Evolutionary conservation across 768 basidiomycete species (phyloP).

Genomic region (Leccinum variicolor): DNA sequence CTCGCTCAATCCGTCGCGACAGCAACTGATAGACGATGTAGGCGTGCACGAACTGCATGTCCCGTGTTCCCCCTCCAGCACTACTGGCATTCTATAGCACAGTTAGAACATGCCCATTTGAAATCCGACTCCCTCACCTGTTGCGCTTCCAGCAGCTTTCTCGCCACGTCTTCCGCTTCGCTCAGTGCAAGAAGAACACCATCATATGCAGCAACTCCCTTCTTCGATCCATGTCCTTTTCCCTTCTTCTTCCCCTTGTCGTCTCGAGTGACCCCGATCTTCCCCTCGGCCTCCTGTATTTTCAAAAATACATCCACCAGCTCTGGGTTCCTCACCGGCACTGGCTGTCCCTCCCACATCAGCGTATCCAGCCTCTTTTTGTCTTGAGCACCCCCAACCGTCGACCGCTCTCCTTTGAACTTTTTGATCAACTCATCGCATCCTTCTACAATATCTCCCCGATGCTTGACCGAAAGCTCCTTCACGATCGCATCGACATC

Average conservation of each 20-base stretch:
- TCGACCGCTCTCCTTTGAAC: conserved; percentile 44
- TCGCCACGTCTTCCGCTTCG: conserved; percentile 84
- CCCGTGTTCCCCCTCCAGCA: conserved; percentile 50
- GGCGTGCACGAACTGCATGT: conserved; percentile 81
- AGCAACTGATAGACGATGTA: conserved; percentile 88
- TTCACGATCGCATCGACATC: conserved; percentile 74
- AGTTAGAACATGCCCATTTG: not conserved
- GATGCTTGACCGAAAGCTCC: conserved; percentile 56
- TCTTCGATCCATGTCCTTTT: conserved; percentile 52
- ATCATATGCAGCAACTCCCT: conserved; percentile 84
- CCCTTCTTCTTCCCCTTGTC: conserved; percentile 34
- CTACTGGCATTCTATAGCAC: conserved; percentile 40
- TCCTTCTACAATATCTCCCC: conserved; percentile 59
- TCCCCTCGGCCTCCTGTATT: conserved; percentile 74
- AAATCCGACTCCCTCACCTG: conserved; percentile 46
- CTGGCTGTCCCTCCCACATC: conserved; percentile 76
- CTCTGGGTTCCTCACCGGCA: conserved; percentile 88
- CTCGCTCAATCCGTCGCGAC: conserved; percentile 83
- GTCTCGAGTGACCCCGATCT: conserved; percentile 41
- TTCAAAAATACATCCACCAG: conserved; percentile 82
- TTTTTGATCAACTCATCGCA: conserved; percentile 53
- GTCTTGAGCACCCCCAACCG: conserved; percentile 34
- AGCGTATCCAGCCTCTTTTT: conserved; percentile 58
- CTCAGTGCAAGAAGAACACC: conserved; percentile 78
- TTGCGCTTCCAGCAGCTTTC: conserved; percentile 79